phyloP scores from a whole-genome alignment of 2,329 filamentous ascomycete species.

The Teratosphaeria pseudoeucalypti region DNA sequence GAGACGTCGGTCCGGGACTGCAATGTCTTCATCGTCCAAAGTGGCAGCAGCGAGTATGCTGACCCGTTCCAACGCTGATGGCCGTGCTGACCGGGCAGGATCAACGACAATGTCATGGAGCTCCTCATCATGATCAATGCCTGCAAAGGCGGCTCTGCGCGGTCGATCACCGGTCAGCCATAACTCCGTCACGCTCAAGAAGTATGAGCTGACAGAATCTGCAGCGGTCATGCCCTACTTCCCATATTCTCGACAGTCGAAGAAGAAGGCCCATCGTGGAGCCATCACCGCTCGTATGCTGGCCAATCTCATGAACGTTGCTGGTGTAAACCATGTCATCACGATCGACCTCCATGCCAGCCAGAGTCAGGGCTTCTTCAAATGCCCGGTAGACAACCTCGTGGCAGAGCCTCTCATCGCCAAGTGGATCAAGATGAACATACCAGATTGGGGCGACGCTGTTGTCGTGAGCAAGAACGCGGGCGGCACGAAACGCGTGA shows the following conservation, averaged over 20 bases:
- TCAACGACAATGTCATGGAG: conserved; percentile 99
- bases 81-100: conserved; percentile 36
- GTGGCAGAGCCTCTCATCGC: conserved; percentile 92
- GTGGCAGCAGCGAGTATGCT: conserved; percentile 66
- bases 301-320: conserved; percentile 84
- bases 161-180: conserved; percentile 80
- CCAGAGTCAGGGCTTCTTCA: conserved; percentile 99
- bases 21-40: conserved; percentile 98
- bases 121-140: conserved; percentile 98
- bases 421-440: conserved; percentile 86
- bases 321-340: conserved; percentile 93
- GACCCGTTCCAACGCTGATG: conserved; percentile 1
- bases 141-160: conserved; percentile 94
- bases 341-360: conserved; percentile 84
- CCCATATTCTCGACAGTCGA: conserved; percentile 97
- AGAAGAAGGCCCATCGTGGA: conserved; percentile 95
- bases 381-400: conserved; percentile 92
- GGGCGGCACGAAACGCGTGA: conserved; percentile 92
- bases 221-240: conserved; percentile 86
- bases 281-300: conserved; percentile 96
- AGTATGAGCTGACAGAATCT: conserved; percentile 1
- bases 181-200: conserved; percentile 7
- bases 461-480: conserved; percentile 98
- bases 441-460: conserved; percentile 76
- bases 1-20: conserved; percentile 76